A percentile compares a stretch with the other conserved stretches of the same genome.
Conservation (phyloP, 2,329 filamentous ascomycete species). For the Colletotrichum ledebouriae region DNA sequence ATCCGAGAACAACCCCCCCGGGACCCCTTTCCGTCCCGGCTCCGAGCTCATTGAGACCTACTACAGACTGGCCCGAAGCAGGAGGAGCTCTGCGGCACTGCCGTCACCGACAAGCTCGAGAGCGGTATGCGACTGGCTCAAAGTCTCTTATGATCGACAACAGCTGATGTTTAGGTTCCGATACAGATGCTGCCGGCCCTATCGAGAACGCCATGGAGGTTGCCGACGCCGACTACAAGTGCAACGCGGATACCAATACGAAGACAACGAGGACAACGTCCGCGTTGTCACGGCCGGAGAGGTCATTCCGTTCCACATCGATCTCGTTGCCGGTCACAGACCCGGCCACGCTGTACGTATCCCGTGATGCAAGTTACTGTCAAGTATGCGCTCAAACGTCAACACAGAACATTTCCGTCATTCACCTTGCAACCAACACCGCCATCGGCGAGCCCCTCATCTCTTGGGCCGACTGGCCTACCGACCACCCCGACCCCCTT, state of each 20-base stretch:
- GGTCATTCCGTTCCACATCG: slow-evolving; percentile 53
- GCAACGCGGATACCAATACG: slow-evolving; percentile 49
- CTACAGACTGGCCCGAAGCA: slow-evolving; percentile 46
- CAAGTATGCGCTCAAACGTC: background rate
- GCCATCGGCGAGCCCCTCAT: slow-evolving; percentile 64
- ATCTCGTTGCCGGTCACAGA: slow-evolving; percentile 55
- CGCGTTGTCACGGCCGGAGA: slow-evolving; percentile 49
- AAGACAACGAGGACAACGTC: slow-evolving; percentile 49
- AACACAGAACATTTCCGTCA: slow-evolving; percentile 61
- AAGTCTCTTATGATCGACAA: background rate
- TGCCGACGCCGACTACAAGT: slow-evolving; percentile 46
- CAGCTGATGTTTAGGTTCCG: too few species aligned
- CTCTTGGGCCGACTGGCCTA: slow-evolving; percentile 53
- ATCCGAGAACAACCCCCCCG: background rate
- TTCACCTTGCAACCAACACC: slow-evolving; percentile 60
- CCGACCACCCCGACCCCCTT: slow-evolving; percentile 40
- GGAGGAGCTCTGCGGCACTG: slow-evolving; percentile 44
- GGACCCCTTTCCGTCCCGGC: too few species aligned
- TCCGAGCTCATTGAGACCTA: slow-evolving; percentile 1
- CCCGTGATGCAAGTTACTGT: background rate
- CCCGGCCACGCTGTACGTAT: slow-evolving; percentile 48
- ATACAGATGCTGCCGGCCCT: slow-evolving; percentile 46
- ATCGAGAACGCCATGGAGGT: slow-evolving; percentile 48
- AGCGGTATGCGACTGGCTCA: slow-evolving; percentile 37
- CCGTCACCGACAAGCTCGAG: slow-evolving; percentile 44